Evolutionary conservation across 108 stramenopile species (phyloP), one percentile per base, ranked within the genome.

Genomic region (Nitzschia inconspicua): DNA sequence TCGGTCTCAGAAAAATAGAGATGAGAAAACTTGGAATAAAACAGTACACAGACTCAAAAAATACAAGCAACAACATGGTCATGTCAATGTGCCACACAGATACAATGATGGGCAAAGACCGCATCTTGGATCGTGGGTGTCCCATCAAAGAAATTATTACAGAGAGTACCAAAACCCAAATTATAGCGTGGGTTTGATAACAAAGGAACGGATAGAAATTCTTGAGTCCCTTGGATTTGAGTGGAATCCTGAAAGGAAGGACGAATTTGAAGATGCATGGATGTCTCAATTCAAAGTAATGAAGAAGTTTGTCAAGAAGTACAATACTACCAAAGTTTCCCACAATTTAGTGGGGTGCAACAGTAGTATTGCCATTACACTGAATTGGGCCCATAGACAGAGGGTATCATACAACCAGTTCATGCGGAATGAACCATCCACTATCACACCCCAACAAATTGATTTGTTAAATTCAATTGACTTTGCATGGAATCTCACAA

Each of bases 401-500:
- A 32, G 53, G 34, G 37, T 18, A 32, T 35, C 34, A 18, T 23
- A 35, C 14, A 54, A 54, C 34, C 14, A 36, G 9, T n/a, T n/a
- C n/a, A n/a, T n/a, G n/a, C n/a, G n/a, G n/a, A n/a, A n/a, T n/a
- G 32, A 54, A 54, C 19, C 11, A 9, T 32, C 23, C 7, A 74
- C 76, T 4, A n/a, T n/a, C n/a, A n/a, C n/a, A n/a, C n/a, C n/a
- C n/a, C n/a, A n/a, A n/a, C 76, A 79, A 9, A 20, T 84, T 9
- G 48, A 43, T 20, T 40, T 63, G 27, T 35, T 84, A 14, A 70
- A 80, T 8, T 48, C 70, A n/a, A 53, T 83, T 27, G 77, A 62
- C 11, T 82, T 82, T 63, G 60, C 58, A 4, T 82, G 81, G 81
- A 36, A 16, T 4, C 35, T 32, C 23, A 54, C 20, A 19, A 25